Conservation (phyloP, 2,329 filamentous ascomycete species). For the Dryadomyces quercus-mongolicae region DNA sequence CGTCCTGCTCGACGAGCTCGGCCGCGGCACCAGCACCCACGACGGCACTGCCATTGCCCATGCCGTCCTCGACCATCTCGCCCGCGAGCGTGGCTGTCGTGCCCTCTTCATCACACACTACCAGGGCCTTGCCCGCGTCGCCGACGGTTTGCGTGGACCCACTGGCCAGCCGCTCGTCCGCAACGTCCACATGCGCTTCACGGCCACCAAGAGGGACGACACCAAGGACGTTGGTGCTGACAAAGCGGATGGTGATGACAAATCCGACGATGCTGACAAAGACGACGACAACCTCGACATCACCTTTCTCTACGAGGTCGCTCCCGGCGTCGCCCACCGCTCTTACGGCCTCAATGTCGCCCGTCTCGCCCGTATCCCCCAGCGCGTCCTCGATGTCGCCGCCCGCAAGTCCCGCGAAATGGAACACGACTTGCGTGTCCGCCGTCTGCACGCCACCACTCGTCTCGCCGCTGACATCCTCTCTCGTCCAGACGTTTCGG, state of each 20-base stretch:
- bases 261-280: background rate
- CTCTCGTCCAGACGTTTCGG: constrained; percentile 13
- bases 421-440: constrained; percentile 58
- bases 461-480: constrained; percentile 31
- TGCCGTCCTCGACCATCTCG: constrained; percentile 76
- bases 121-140: constrained; percentile 65
- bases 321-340: constrained; percentile 80
- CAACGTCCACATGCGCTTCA: constrained; percentile 94
- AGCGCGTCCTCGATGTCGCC: constrained; percentile 65
- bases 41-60: constrained; percentile 94
- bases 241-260: constrained; percentile 38
- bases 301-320: constrained; percentile 89
- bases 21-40: constrained; percentile 85
- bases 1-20: constrained; percentile 89
- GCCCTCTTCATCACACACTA: constrained; percentile 98
- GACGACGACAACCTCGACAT: constrained; percentile 52
- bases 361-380: constrained; percentile 68
- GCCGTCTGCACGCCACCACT: constrained; percentile 42
- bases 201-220: constrained; percentile 13
- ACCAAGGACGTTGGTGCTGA: background rate
- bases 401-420: constrained; percentile 67
- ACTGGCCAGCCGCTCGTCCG: constrained; percentile 38
- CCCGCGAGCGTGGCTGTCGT: constrained; percentile 60
- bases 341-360: constrained; percentile 95
- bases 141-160: constrained; percentile 44